These are phyloP conservation scores for Thozetella sp. DNA, from an alignment of 495 filamentous ascomycete species.

Conservation along the genomic window DNA sequence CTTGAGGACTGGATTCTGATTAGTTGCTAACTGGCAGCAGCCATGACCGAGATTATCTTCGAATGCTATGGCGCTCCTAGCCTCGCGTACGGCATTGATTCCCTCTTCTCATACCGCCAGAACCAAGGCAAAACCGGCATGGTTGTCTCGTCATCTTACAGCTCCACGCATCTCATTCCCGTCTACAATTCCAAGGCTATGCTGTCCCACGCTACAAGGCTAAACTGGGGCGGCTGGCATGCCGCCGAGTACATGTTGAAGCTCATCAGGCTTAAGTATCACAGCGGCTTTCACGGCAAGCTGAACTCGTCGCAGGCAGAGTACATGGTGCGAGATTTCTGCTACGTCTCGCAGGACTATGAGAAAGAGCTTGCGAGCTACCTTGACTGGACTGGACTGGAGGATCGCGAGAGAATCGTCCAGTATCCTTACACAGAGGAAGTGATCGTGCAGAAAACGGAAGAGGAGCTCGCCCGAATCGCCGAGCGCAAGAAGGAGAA, in stretches of 20 bases:
- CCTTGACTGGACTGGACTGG: slow-evolving; percentile 85
- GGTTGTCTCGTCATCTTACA: slow-evolving; percentile 89
- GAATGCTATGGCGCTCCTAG: slow-evolving; percentile 90
- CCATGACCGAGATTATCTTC: slow-evolving; percentile 96
- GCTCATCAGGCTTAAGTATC: slow-evolving; percentile 91
- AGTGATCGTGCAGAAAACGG: slow-evolving; percentile 81
- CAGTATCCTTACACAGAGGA: slow-evolving; percentile 95
- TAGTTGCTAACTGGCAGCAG: slow-evolving; percentile 41
- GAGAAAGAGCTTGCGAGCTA: slow-evolving; percentile 71
- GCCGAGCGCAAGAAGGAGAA: slow-evolving; percentile 93
- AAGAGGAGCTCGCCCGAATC: slow-evolving; percentile 86
- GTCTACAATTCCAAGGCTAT: slow-evolving; percentile 84
- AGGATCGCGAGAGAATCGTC: slow-evolving; percentile 84
- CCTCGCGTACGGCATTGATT: slow-evolving; percentile 91
- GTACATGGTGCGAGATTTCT: slow-evolving; percentile 83
- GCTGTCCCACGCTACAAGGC: slow-evolving; percentile 77
- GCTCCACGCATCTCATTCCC: slow-evolving; percentile 93
- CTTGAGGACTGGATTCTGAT: slow-evolving; percentile 14
- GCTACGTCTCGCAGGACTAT: slow-evolving; percentile 84
- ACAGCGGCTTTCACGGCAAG: slow-evolving; percentile 75
- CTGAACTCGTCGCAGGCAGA: slow-evolving; percentile 85
- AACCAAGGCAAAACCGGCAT: slow-evolving; percentile 88
- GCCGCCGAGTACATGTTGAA: slow-evolving; percentile 88
- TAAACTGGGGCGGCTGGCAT: slow-evolving; percentile 95
- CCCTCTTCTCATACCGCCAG: slow-evolving; percentile 90